Base-by-base conservation (phyloP, 1,284 basidiomycete species). In the Apiotrichum gamsii region DNA sequence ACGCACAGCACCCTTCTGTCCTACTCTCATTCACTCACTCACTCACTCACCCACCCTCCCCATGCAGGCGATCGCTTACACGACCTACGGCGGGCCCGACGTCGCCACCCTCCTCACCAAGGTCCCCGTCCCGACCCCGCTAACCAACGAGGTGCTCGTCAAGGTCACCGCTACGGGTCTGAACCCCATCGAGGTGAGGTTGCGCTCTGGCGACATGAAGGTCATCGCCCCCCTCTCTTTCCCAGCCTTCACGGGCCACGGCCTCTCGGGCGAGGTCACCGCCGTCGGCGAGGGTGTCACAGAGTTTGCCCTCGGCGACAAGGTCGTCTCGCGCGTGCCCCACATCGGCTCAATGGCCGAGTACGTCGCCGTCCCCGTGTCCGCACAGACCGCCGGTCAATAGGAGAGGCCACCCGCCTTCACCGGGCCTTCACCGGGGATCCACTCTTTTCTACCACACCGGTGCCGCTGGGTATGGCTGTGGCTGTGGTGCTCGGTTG, bases 261-360 rank as follows among this genome's bases (percentile, higher is more conserved):
- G 80, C 60, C 75, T 75, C 45, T 65, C 67, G 9, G 78, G 78
- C 13, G 59, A 55, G 1, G 69, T 79, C 49, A 70, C 67, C 18
- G 57, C 61, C 25, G 47, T 75, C 28, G 76, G 50, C 18, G 37
- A 21, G 15, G 42, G 35, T 33, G 52, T 49, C 4, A 29, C 42
- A 2, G 5, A 4, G 9, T 53, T 56, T 24, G 18, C 25, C 2
- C 62, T 72, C 16, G 78, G 78, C 4, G 75, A 78, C 50, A 64
- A 70, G 9, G 74, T 78, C 9, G 72, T 74, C 9, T 75, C 72
- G 10, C 70, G 73, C 40, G 72, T 77, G 8, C 72, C 73, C 50
- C 60, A 73, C 57, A 52, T 54, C 36, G 69, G 70, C 47, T 63
- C 70, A 5, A 67, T 65, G 47, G 70, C 71, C 6, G 69, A 78